Conservation (phyloP, 139 green algal genomes). For the Tetradesmus obliquus region DNA sequence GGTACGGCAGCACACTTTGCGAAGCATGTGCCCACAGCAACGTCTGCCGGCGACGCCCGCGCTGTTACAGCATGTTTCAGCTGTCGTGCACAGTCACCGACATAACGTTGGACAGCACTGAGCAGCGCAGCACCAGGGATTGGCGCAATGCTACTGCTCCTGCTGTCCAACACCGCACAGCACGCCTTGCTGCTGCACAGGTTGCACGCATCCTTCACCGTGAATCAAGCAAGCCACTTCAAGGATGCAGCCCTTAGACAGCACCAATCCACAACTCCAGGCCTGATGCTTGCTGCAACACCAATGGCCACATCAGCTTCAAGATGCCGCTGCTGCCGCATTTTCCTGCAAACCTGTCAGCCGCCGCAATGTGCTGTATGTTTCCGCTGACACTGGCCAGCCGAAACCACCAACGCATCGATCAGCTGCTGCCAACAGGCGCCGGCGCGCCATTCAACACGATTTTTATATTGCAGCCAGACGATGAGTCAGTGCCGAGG, state of each 20-base stretch:
- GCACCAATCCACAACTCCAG: no score
- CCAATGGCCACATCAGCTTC: not conserved
- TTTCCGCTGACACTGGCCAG: no score
- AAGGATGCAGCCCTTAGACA: not conserved
- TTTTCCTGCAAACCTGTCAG: not conserved
- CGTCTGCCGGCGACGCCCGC: no score
- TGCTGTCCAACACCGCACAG: not conserved
- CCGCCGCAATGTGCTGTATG: no score
- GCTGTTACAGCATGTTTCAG: no score
- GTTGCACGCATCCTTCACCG: not conserved
- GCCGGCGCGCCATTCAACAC: conserved; percentile 27
- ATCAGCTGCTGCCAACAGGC: not conserved
- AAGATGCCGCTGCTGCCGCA: not conserved
- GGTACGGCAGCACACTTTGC: not conserved
- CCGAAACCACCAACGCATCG: no score
- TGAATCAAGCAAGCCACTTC: not conserved
- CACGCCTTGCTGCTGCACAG: not conserved
- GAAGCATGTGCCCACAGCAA: no score
- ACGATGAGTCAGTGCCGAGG: conserved; percentile 15
- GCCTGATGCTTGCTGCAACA: no score
- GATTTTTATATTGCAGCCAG: conserved; percentile 30
- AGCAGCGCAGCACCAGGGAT: not conserved
- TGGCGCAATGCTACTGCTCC: not conserved
- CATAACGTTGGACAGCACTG: not conserved
- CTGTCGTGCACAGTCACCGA: no score